Conservation (phyloP, 1,284 basidiomycete genomes). For the Melampsora medusae region DNA sequence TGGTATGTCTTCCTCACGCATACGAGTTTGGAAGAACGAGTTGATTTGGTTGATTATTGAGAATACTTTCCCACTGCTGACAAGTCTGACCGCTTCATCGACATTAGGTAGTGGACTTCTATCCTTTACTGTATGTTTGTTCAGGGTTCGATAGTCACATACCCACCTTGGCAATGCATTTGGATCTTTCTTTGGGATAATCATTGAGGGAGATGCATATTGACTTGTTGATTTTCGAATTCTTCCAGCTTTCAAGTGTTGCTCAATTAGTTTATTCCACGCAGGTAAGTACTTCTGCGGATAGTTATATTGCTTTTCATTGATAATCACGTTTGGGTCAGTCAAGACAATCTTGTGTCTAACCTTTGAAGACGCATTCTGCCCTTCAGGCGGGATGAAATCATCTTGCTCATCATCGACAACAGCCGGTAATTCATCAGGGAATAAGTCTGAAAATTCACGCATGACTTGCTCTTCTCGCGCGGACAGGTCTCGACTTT, state of each 20-base stretch:
- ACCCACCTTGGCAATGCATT: conserved; percentile 40
- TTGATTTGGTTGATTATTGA: conserved; percentile 58
- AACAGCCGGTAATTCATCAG: neutral
- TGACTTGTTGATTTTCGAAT: conserved; percentile 44
- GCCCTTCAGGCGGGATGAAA: neutral
- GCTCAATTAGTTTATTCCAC: conserved; percentile 40
- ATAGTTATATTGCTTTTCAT: conserved; percentile 31
- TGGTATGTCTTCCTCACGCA: conserved; percentile 55
- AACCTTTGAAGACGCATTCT: neutral
- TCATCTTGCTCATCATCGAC: neutral
- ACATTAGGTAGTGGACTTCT: conserved; percentile 42
- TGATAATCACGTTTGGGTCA: conserved; percentile 15
- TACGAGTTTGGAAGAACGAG: no score
- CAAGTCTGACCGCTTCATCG: neutral
- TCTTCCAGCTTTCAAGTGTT: conserved; percentile 36
- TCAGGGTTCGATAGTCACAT: conserved; percentile 42
- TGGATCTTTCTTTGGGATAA: conserved; percentile 44
- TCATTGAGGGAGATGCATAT: conserved; percentile 3
- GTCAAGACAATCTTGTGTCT: conserved; percentile 7
- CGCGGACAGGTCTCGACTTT: neutral
- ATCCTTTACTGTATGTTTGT: conserved; percentile 46
- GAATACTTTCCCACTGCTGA: conserved; percentile 50
- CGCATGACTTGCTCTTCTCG: neutral
- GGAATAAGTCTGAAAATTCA: neutral
- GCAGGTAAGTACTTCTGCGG: conserved; percentile 23